Evolutionary conservation across 2,329 filamentous ascomycete genomes (phyloP).

Genomic region (Dactylellina haptotyla): DNA sequence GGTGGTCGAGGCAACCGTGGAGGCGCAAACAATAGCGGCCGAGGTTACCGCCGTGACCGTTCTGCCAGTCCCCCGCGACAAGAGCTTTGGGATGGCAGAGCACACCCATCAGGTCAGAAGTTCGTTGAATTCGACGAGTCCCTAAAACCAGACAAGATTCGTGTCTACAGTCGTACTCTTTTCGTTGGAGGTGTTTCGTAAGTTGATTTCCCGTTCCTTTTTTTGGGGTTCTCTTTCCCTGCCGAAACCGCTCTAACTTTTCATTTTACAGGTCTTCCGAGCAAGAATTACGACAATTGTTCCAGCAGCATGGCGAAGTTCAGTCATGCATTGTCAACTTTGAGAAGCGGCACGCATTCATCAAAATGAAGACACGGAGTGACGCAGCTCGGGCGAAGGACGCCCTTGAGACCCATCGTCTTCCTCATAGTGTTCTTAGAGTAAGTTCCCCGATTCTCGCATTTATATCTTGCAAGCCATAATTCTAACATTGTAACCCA

Average conservation of each 20-base stretch:
- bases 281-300: constrained; percentile 80
- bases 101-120: constrained; percentile 67
- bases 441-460: constrained; percentile 64
- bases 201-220: constrained; percentile 61
- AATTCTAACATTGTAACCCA: constrained; percentile 61
- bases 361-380: constrained; percentile 93
- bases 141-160: constrained; percentile 81
- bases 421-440: constrained; percentile 76
- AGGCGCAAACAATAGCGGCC: constrained; percentile 66
- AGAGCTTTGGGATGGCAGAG: constrained; percentile 54
- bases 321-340: constrained; percentile 98
- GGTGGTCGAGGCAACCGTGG: constrained; percentile 69
- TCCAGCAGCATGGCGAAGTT: constrained; percentile 82
- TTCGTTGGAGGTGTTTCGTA: constrained; percentile 96
- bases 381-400: constrained; percentile 86
- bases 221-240: neutral
- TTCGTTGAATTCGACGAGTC: constrained; percentile 81
- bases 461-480: neutral
- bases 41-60: constrained; percentile 67
- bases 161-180: constrained; percentile 88
- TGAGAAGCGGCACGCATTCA: constrained; percentile 97
- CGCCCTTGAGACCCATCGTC: constrained; percentile 82
- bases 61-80: constrained; percentile 78
- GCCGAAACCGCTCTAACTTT: constrained; percentile 58
- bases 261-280: constrained; percentile 72